Conservation (phyloP, 2,329 filamentous ascomycete genomes). For the Fusarium nelsonii region DNA sequence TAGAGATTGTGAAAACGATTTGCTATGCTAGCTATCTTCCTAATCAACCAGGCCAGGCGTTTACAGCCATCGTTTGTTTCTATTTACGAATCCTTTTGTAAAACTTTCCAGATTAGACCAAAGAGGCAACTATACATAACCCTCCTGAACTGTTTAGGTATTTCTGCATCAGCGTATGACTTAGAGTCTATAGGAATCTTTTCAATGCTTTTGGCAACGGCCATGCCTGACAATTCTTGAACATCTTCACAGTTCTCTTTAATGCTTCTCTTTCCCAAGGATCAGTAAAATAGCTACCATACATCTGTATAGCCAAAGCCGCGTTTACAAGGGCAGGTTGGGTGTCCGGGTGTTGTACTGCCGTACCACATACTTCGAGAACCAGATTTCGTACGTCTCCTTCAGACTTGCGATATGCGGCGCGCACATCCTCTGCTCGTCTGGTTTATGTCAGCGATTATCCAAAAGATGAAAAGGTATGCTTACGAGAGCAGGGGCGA, state of each 20-base stretch:
- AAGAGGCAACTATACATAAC: too few species aligned
- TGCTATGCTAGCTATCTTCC: too few species aligned
- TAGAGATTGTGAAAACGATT: too few species aligned
- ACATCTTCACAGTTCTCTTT: constrained; percentile 34
- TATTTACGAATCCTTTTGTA: too few species aligned
- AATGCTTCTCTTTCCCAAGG: constrained; percentile 40
- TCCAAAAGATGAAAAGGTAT: accelerated
- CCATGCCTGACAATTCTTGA: constrained; percentile 38
- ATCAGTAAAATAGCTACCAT: constrained; percentile 41
- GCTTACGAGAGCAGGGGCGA: constrained; percentile 36
- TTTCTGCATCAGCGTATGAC: too few species aligned
- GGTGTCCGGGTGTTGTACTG: constrained; percentile 28
- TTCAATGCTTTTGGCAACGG: constrained; percentile 30
- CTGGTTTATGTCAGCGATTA: background rate
- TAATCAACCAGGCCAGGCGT: too few species aligned
- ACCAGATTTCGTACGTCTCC: constrained; percentile 28
- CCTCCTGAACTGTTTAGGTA: too few species aligned
- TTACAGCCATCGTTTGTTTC: too few species aligned
- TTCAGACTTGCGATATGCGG: constrained; percentile 35
- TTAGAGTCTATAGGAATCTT: background rate
- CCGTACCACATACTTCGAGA: constrained; percentile 37
- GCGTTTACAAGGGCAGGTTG: constrained; percentile 39
- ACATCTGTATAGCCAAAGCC: constrained; percentile 32
- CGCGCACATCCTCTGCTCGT: constrained; percentile 9
- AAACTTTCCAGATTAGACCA: too few species aligned